These are phyloP conservation scores for Fusarium marasasianum DNA, from an alignment of 2,329 filamentous ascomycete genomes.

Conservation along the genomic window DNA sequence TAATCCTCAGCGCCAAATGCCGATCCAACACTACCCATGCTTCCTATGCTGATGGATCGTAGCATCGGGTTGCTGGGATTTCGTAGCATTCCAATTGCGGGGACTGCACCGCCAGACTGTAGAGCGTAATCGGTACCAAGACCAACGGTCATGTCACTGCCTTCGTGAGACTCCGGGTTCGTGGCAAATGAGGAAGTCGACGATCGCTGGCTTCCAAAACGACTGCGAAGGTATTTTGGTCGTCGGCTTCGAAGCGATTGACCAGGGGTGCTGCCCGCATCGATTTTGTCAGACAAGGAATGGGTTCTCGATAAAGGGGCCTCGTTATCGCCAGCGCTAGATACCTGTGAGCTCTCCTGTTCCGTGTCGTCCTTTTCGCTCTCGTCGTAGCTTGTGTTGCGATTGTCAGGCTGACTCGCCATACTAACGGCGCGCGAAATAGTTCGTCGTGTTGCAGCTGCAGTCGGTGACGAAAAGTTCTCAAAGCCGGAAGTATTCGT, in stretches of 20 bases:
- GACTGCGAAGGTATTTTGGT: constrained; percentile 67
- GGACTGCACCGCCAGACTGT: constrained; percentile 80
- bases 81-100: constrained; percentile 61
- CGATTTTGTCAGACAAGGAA: constrained; percentile 46
- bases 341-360: constrained; percentile 46
- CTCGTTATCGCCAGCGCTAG: constrained; percentile 44
- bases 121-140: constrained; percentile 79
- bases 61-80: constrained; percentile 68
- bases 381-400: constrained; percentile 39
- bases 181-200: constrained; percentile 69
- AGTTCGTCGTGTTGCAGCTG: constrained; percentile 63
- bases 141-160: constrained; percentile 78
- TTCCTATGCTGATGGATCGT: constrained; percentile 85
- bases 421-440: constrained; percentile 62
- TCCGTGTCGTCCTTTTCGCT: constrained; percentile 38
- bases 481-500: constrained; percentile 63
- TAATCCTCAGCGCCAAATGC: constrained; percentile 66
- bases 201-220: constrained; percentile 66
- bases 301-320: constrained; percentile 46
- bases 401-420: constrained; percentile 48
- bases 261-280: constrained; percentile 59
- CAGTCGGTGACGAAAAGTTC: constrained; percentile 64
- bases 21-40: constrained; percentile 89
- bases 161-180: constrained; percentile 63
- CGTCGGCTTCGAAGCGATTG: constrained; percentile 58